Evolutionary conservation across 1,139 yeast species (phyloP).

Genomic region (Debaryomyces coudertii): DNA sequence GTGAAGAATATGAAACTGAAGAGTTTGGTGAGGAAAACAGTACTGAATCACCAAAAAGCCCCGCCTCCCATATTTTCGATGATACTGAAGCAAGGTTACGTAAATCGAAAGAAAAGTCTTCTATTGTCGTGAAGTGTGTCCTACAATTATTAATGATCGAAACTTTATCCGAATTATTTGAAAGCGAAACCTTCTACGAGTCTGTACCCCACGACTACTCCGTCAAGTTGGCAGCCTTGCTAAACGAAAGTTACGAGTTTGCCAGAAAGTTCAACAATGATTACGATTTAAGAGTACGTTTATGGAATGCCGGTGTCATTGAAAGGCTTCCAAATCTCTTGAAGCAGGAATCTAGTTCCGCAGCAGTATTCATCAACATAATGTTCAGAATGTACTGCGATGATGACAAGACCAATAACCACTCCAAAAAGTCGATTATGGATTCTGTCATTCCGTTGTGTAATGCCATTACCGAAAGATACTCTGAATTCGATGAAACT

Average conservation of each 20-base stretch:
- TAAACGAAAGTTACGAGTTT: constrained; percentile 75
- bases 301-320: constrained; percentile 92
- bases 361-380: constrained; percentile 82
- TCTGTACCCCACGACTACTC: constrained; percentile 68
- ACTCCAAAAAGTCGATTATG: constrained; percentile 47
- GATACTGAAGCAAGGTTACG: constrained; percentile 30
- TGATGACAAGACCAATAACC: constrained; percentile 47
- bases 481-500: constrained; percentile 69
- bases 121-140: constrained; percentile 90
- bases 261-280: constrained; percentile 88
- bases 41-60: constrained; percentile 14
- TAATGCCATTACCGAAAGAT: constrained; percentile 67
- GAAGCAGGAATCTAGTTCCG: constrained; percentile 88
- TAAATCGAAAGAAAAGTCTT: constrained; percentile 60
- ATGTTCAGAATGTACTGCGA: constrained; percentile 82
- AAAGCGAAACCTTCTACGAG: constrained; percentile 68
- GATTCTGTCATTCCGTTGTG: constrained; percentile 70
- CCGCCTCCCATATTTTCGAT: constrained; percentile 16
- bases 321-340: constrained; percentile 89
- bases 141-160: constrained; percentile 88
- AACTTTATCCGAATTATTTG: constrained; percentile 77
- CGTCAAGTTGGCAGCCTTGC: constrained; percentile 57
- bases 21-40: constrained; percentile 20
- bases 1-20: constrained; percentile 20
- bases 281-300: constrained; percentile 78